phyloP scores from a whole-genome alignment of 305 asterid species.

The Fraxinus velutina region DNA sequence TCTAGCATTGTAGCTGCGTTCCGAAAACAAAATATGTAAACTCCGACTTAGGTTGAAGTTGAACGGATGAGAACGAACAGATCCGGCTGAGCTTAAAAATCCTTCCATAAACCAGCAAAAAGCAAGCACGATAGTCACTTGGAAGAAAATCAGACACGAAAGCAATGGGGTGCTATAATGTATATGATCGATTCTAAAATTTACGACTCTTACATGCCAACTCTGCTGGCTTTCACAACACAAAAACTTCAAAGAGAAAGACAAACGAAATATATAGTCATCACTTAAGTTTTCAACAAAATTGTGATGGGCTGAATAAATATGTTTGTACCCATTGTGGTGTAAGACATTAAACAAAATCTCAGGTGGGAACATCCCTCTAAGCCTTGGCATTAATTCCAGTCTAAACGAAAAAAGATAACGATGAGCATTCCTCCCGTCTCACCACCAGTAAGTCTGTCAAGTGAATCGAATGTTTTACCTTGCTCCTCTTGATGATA shows the following conservation, averaged over 20 bases:
- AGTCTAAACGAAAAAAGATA: not conserved
- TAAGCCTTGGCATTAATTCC: not conserved
- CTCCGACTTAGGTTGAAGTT: not conserved
- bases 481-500: constrained; percentile 79
- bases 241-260: not conserved
- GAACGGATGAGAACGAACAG: not conserved
- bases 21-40: not conserved
- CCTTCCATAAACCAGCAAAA: not conserved
- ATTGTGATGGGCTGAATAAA: constrained; percentile 37
- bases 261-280: not conserved
- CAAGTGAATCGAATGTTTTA: constrained; percentile 18
- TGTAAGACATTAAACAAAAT: constrained; percentile 82
- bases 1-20: not conserved
- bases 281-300: constrained; percentile 40
- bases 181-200: not conserved
- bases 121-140: not conserved
- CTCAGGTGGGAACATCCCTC: constrained; percentile 55
- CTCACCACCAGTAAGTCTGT: not conserved
- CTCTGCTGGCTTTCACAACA: not conserved
- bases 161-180: not conserved
- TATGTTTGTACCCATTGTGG: constrained; percentile 74
- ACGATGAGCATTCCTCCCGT: not conserved
- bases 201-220: not conserved
- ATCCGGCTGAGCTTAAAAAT: not conserved
- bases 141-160: not conserved